Conservation (phyloP, 371 early-diverging fungal genomes). For the Neoconidiobolus thromboides region DNA sequence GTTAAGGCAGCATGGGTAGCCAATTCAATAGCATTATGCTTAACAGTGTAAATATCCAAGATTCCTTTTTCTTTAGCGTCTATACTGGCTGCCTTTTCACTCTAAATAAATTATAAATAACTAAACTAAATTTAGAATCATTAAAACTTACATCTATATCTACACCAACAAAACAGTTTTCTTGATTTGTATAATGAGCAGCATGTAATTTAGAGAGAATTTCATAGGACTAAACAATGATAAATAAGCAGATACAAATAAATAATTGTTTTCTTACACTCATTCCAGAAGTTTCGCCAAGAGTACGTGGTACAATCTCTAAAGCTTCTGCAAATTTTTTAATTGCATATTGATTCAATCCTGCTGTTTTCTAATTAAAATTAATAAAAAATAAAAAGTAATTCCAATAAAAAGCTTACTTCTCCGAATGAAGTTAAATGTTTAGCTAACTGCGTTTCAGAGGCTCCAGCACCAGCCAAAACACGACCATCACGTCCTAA, state of each 20-base stretch:
- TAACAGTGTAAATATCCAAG: constrained; percentile 60
- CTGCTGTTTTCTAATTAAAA: constrained; percentile 56
- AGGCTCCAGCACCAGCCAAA: constrained; percentile 89
- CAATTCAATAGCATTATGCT: constrained; percentile 70
- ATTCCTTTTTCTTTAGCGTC: constrained; percentile 63
- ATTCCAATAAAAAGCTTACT: constrained; percentile 8
- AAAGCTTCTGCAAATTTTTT: constrained; percentile 92
- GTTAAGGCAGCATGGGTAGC: constrained; percentile 90
- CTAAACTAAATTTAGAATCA: constrained; percentile 8
- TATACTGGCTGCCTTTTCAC: constrained; percentile 43
- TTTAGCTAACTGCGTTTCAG: constrained; percentile 83
- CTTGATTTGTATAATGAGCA: constrained; percentile 64
- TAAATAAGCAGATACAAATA: not conserved
- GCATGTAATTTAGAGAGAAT: constrained; percentile 82
- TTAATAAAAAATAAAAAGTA: not conserved
- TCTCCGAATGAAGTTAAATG: constrained; percentile 45
- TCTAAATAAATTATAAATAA: constrained; percentile 15
- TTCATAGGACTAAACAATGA: constrained; percentile 40
- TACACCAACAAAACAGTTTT: constrained; percentile 34
- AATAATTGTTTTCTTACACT: constrained; percentile 68
- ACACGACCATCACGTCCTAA: constrained; percentile 71
- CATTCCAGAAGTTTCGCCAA: constrained; percentile 93
- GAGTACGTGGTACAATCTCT: constrained; percentile 86
- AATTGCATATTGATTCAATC: constrained; percentile 89
- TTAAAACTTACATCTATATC: constrained; percentile 43